Conservation (phyloP, 257 asterid genomes). For the Henckelia pumila region DNA sequence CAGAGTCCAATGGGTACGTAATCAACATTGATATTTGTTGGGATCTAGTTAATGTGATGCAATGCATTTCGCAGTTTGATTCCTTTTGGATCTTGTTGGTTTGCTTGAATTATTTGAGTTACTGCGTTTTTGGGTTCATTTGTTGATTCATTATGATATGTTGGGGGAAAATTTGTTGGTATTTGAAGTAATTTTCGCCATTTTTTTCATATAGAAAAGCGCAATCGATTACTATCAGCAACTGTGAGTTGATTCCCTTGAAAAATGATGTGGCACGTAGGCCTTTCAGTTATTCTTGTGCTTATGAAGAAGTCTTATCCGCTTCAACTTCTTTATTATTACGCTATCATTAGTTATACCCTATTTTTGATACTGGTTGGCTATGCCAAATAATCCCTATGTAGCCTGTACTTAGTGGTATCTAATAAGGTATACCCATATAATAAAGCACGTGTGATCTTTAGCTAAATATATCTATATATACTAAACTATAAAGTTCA, state of each 20-base stretch:
- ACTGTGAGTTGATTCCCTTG: too few relatives aligned
- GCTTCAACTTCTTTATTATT: neutral
- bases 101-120: neutral
- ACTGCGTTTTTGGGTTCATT: slow-evolving; percentile 3
- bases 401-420: neutral
- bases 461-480: neutral
- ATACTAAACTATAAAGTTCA: neutral
- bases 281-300: neutral
- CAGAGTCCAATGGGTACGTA: slow-evolving; percentile 30
- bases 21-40: neutral
- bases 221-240: neutral
- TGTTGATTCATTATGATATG: neutral
- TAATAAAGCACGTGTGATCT: neutral
- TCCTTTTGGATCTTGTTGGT: neutral
- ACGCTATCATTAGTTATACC: too few relatives aligned
- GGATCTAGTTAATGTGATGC: neutral
- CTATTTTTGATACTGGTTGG: neutral
- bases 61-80: neutral
- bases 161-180: neutral
- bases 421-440: neutral
- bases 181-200: neutral
- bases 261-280: too few relatives aligned
- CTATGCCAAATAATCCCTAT: neutral
- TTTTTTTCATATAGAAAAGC: neutral
- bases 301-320: neutral